Conservation (phyloP, 352 stramenopile genomes). For the Globisporangium alternatum region DNA sequence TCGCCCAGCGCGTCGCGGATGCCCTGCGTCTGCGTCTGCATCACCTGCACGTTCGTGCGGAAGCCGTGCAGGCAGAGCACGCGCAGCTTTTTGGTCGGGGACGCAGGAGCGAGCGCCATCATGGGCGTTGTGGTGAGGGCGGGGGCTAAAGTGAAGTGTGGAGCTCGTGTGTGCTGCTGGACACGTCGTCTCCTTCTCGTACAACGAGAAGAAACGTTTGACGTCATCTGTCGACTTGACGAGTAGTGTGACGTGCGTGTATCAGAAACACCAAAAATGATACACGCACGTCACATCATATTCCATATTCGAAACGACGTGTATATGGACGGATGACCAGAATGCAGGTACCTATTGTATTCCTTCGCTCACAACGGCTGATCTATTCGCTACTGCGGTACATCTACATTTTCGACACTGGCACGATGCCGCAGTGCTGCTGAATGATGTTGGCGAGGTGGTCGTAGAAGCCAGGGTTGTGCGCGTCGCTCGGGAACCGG, state of each 20-base stretch:
- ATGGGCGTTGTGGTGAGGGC: neutral
- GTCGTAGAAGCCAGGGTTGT: constrained; percentile 21
- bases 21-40: constrained; percentile 42
- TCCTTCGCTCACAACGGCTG: no score
- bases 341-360: neutral
- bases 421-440: constrained; percentile 13
- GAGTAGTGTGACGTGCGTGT: neutral
- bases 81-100: constrained; percentile 27
- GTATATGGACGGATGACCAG: neutral
- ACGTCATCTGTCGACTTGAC: constrained; percentile 15
- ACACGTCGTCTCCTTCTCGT: neutral
- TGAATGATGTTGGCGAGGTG: constrained; percentile 15
- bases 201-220: constrained; percentile 3
- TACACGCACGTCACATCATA: no score
- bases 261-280: no score
- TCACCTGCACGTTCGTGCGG: constrained; percentile 50
- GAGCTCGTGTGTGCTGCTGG: neutral
- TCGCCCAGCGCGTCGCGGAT: constrained; percentile 32
- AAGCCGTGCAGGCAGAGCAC: constrained; percentile 57
- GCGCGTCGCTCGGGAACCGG: constrained; percentile 27
- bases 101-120: neutral
- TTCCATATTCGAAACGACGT: no score
- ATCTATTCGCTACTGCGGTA: no score
- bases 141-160: neutral
- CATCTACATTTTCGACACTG: constrained; percentile 2